Conservation (phyloP, 768 basidiomycete genomes). For the Pleurotus tuoliensis region DNA sequence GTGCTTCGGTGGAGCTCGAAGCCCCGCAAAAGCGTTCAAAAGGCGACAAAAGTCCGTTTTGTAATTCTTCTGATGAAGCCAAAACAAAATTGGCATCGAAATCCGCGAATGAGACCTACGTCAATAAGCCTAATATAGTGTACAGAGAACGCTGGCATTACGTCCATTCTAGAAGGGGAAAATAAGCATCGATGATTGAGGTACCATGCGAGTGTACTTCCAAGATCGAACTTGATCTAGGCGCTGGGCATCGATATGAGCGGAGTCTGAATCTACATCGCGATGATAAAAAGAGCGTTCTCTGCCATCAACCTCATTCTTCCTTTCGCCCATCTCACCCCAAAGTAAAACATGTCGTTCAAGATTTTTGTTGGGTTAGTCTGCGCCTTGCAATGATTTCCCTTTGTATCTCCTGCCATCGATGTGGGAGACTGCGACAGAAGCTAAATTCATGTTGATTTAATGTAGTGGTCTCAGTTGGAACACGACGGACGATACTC, state of each 20-base stretch:
- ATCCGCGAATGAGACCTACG: too few species aligned
- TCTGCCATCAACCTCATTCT: slow-evolving; percentile 23
- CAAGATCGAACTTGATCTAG: too few species aligned
- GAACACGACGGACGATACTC: slow-evolving; percentile 91
- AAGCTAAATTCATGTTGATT: slow-evolving; percentile 45
- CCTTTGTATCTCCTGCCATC: slow-evolving; percentile 43
- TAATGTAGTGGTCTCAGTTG: slow-evolving; percentile 85
- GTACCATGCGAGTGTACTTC: too few species aligned
- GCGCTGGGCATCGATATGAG: slow-evolving; percentile 1
- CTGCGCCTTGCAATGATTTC: slow-evolving; percentile 46
- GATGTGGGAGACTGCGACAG: slow-evolving; percentile 48
- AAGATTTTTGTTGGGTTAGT: slow-evolving; percentile 96
- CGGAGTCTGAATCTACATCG: slow-evolving; percentile 47
- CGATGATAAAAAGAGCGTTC: slow-evolving; percentile 37
- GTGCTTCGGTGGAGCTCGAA: too few species aligned
- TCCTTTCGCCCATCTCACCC: slow-evolving; percentile 42
- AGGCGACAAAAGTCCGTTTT: too few species aligned
- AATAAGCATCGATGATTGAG: too few species aligned
- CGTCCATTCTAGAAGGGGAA: too few species aligned
- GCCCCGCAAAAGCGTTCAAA: too few species aligned
- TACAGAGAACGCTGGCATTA: too few species aligned
- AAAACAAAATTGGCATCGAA: too few species aligned
- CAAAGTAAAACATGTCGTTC: slow-evolving; percentile 59
- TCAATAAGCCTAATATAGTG: too few species aligned
- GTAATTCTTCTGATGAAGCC: too few species aligned